Evolutionary conservation across 768 basidiomycete genomes (phyloP), one percentile per base, ranked within the genome.

Genomic region (Amanita rimosa): DNA sequence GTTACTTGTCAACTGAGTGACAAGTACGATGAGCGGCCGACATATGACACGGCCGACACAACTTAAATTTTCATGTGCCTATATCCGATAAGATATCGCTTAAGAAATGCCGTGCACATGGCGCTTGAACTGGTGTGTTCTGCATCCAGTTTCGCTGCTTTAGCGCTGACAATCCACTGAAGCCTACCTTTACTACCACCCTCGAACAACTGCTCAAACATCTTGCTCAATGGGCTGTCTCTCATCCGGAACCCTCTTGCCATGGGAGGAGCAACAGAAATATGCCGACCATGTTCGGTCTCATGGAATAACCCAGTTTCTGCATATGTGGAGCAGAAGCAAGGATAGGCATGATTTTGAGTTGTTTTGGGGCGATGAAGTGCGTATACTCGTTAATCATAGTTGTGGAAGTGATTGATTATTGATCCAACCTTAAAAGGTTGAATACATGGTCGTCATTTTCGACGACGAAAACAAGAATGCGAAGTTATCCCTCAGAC

Each of bases 351-450:
- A 79, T 17, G 94, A 92, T 1, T 93, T 98, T 58, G 87, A 91
- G 54, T 70, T 99, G 26, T 75, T 96, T 8, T 99, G 96, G 96
- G 96, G 96, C 14, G 96, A 99, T 60, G 96, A 99, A 85, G 95
- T 95, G n/a, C n/a, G n/a, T n/a, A n/a, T n/a, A n/a, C n/a, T n/a
- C n/a, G n/a, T n/a, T n/a, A n/a, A n/a, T n/a, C n/a, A 64, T 49
- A 66, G 11, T 56, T 22, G 19, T 43, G 26, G 40, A 19, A 33
- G 37, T 37, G 38, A 41, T 45, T 24, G 19, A 29, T 52, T 37
- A 37, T 11, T 33, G 33, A 27, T 36, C 35, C 53, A 19, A 56
- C 24, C 47, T 36, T 58, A 40, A 60, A 42, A 96, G 94, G 74
- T 99, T 55, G 96, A 99, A 63, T 98, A 98, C 63, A 89, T 98